phyloP scores from a whole-genome alignment of 129 eudicot species.

The Tagetes erecta region DNA sequence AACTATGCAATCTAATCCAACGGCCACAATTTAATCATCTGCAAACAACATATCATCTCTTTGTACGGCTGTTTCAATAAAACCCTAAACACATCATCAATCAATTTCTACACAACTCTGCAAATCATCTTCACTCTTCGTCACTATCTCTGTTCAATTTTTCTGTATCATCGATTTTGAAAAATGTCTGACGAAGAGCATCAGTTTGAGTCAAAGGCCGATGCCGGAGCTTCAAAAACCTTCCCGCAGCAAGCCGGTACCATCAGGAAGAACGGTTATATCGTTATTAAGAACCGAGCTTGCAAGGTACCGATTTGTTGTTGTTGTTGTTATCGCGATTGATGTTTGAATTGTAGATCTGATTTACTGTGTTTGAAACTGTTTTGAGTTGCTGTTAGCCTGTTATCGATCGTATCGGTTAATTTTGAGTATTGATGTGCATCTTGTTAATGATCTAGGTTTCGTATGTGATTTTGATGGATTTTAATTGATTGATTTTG shows the following conservation, averaged over 20 bases:
- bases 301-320: slow-evolving; percentile 45
- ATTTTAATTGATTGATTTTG: too few relatives aligned
- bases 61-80: slow-evolving; percentile 28
- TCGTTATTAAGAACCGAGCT: slow-evolving; percentile 47
- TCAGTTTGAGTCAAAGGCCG: slow-evolving; percentile 68
- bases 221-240: slow-evolving; percentile 63
- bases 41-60: slow-evolving; percentile 1
- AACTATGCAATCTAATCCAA: background rate
- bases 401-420: background rate
- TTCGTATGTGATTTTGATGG: too few relatives aligned
- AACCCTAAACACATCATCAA: slow-evolving; percentile 23
- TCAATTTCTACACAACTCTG: slow-evolving; percentile 1
- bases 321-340: background rate
- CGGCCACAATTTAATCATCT: background rate
- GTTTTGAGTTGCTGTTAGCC: background rate
- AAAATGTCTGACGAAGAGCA: slow-evolving; percentile 80
- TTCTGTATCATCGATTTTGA: background rate
- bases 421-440: background rate
- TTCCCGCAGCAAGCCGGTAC: slow-evolving; percentile 56
- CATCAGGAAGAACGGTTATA: slow-evolving; percentile 47
- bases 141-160: slow-evolving; percentile 3
- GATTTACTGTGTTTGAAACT: background rate
- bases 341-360: background rate
- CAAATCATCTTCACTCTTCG: slow-evolving; percentile 23
- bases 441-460: background rate